A percentile compares a stretch with the other conserved stretches of the same genome.
These are phyloP conservation scores for Halocafeteria seosinensis DNA, from an alignment of 108 stramenopile species.

Conservation along the genomic window DNA sequence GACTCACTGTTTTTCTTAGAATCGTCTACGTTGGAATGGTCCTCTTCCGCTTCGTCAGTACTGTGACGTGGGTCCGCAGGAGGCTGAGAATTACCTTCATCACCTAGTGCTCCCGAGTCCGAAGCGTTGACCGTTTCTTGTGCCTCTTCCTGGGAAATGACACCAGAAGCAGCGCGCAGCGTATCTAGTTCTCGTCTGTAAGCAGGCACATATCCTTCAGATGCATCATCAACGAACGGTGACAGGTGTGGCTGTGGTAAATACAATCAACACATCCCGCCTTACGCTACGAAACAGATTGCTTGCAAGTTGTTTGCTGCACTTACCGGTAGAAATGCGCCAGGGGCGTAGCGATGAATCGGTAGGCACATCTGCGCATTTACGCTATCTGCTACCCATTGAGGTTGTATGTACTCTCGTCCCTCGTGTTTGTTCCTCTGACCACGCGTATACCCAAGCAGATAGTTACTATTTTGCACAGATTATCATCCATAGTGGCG, in stretches of 20 bases:
- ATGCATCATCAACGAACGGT: constrained; percentile 91
- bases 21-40: too few species aligned
- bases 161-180: constrained; percentile 57
- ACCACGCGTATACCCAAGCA: too few species aligned
- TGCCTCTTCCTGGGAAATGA: too few species aligned
- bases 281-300: too few species aligned
- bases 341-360: constrained; percentile 60
- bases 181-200: constrained; percentile 81
- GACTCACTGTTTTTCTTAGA: not conserved
- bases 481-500: too few species aligned
- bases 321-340: constrained; percentile 66
- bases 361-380: constrained; percentile 78
- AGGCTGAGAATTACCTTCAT: not conserved
- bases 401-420: constrained; percentile 88
- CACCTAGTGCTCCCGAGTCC: constrained; percentile 4
- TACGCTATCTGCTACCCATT: constrained; percentile 85
- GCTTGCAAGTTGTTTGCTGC: too few species aligned
- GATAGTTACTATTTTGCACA: too few species aligned
- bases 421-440: too few species aligned
- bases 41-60: not conserved
- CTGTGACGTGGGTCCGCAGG: not conserved
- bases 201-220: constrained; percentile 88
- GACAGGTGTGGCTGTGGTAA: constrained; percentile 91
- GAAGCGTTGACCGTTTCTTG: constrained; percentile 20
- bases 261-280: too few species aligned